Base-by-base conservation (phyloP, 805 yeast species). In the Saturnispora saitoi region DNA sequence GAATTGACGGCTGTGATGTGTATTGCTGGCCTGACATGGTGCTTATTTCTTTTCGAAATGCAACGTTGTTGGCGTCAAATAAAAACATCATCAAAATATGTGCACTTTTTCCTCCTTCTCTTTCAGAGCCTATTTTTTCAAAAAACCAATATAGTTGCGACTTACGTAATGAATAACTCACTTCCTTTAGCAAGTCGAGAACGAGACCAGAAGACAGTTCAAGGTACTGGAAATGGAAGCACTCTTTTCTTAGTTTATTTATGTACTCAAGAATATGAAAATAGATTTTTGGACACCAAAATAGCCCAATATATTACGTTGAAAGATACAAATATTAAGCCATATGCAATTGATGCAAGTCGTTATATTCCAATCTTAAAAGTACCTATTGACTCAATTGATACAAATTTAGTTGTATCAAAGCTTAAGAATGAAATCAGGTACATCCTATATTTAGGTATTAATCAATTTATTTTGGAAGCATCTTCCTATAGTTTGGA, bases 381-480 rank as follows among this genome's bases (percentile, higher is more conserved):
- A 22, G 29, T 20, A 4, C 29, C 41, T 12, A 2, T n/a, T 22
- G 28, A 11, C 3, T 14, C 32, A 30, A 30, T 37, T 14, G 41
- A 11, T n/a, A 22, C 11, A 14, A 14, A 20, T 7, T 7, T 5
- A 12, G n/a, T 37, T 22, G n/a, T 7, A 12, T 5, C 14, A 14
- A 37, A 37, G 29, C 58, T 82, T n/a, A 50, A 62, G 26, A 76
- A 79, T 54, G 87, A 83, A 60, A 63, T 81, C 34, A 67, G 72
- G 15, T 78, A 78, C 56, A 84, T 86, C 2, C 65, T 69, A 39
- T 80, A 72, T 58, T 69, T 81, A 30, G 88, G 87, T 0, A 59
- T 83, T 22, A 39, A 67, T 67, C 8, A 75, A 75, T 42, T 65
- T 81, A 30, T 67, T 83, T 8, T 63, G 82, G 24, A 81, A 84